Percentiles rank a stretch among this genome's conserved stretches.
These are phyloP conservation scores for Kodamaea kaohsiungensis DNA, from an alignment of 805 yeast genomes.

Conservation along the genomic window DNA sequence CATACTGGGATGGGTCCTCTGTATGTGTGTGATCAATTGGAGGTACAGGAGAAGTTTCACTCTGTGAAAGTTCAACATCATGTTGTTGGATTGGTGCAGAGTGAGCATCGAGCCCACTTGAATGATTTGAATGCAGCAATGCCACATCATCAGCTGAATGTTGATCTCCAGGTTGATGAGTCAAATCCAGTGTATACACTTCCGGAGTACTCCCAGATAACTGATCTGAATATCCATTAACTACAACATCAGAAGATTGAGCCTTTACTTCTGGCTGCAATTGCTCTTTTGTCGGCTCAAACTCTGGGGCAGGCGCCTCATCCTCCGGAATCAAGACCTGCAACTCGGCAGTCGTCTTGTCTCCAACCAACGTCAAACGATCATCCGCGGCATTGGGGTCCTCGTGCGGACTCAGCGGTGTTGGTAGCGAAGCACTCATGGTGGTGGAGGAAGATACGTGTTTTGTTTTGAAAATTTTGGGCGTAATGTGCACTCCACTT, in stretches of 20 bases:
- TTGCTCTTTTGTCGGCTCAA: constrained; percentile 13
- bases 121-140: background rate
- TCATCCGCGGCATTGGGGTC: constrained; percentile 4
- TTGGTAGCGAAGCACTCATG: constrained; percentile 9
- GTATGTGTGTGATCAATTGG: background rate
- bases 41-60: background rate
- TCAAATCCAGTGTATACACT: background rate
- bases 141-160: background rate
- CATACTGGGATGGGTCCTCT: background rate
- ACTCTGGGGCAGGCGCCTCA: background rate
- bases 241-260: background rate
- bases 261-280: constrained; percentile 7
- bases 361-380: constrained; percentile 17
- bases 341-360: constrained; percentile 16
- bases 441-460: constrained; percentile 9
- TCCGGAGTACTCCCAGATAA: background rate
- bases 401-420: background rate
- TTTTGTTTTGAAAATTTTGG: constrained; percentile 3
- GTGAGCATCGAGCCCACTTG: background rate
- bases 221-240: background rate
- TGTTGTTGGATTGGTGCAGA: background rate
- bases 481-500: background rate
- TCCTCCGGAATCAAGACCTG: constrained; percentile 18
- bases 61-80: background rate
- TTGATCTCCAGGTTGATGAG: background rate